A percentile compares a stretch with the other conserved stretches of the same genome.
These are phyloP conservation scores for Solanum neorickii DNA, from an alignment of 257 asterid genomes.

Conservation along the genomic window DNA sequence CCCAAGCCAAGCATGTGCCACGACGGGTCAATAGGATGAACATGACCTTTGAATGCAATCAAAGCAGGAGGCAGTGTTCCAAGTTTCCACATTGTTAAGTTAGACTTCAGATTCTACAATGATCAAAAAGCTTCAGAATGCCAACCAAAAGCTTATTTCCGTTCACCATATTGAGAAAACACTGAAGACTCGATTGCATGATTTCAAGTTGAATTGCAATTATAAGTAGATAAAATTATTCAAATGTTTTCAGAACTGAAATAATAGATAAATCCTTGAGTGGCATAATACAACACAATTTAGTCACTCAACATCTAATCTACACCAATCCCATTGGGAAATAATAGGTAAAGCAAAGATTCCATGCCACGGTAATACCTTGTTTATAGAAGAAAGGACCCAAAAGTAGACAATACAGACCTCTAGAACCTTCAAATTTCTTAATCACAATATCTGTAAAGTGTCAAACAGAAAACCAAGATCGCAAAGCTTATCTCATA, in stretches of 20 bases:
- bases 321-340: background rate
- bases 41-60: slow-evolving; percentile 82
- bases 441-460: background rate
- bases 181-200: background rate
- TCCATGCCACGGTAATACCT: background rate
- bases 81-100: slow-evolving; percentile 92
- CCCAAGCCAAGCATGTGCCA: slow-evolving; percentile 99
- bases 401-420: background rate
- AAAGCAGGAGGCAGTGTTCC: slow-evolving; percentile 99
- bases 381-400: background rate
- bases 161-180: background rate
- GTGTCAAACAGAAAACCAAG: background rate
- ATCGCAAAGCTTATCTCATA: background rate
- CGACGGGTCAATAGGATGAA: slow-evolving; percentile 76
- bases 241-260: background rate
- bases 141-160: background rate
- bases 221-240: background rate
- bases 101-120: slow-evolving; percentile 88
- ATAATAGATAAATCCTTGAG: background rate
- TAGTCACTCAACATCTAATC: background rate
- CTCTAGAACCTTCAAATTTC: background rate
- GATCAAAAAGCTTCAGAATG: background rate
- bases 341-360: background rate
- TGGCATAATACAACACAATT: background rate
- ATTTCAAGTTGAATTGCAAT: background rate